Conservation (phyloP, 73 alveolate species). For the Paraurostyla sp. region DNA sequence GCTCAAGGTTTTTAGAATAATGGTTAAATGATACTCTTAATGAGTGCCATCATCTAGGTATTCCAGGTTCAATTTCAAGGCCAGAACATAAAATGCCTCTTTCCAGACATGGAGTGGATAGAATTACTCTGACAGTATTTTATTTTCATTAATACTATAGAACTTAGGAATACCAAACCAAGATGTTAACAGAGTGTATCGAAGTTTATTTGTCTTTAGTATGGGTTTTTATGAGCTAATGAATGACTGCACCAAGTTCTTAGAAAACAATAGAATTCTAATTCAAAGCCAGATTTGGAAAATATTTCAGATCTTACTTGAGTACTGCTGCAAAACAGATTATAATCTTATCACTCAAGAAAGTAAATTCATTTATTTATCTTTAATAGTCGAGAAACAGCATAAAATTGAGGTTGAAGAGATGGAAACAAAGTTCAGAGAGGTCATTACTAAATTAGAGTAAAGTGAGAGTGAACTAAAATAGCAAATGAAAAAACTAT, state of each 20-base stretch:
- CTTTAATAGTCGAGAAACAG: constrained; percentile 42
- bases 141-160: not conserved
- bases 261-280: not conserved
- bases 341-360: constrained; percentile 59
- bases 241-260: constrained; percentile 1
- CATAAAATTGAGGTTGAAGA: constrained; percentile 64
- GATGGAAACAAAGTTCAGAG: constrained; percentile 57
- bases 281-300: constrained; percentile 66
- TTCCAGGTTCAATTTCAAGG: constrained; percentile 46
- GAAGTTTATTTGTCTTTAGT: constrained; percentile 71
- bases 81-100: constrained; percentile 59
- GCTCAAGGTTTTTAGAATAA: constrained; percentile 27
- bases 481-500: not conserved
- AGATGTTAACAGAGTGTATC: constrained; percentile 65
- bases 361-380: not conserved
- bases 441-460: not conserved
- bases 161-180: constrained; percentile 23
- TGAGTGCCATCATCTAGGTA: constrained; percentile 41
- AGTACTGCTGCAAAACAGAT: constrained; percentile 78
- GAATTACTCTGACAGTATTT: constrained; percentile 25
- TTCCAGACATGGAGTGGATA: constrained; percentile 37
- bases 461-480: constrained; percentile 24
- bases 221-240: constrained; percentile 75
- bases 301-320: constrained; percentile 75
- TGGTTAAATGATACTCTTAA: constrained; percentile 55